These are phyloP conservation scores for Beauveria varroae DNA, from an alignment of 2,329 filamentous ascomycete genomes.

Conservation along the genomic window DNA sequence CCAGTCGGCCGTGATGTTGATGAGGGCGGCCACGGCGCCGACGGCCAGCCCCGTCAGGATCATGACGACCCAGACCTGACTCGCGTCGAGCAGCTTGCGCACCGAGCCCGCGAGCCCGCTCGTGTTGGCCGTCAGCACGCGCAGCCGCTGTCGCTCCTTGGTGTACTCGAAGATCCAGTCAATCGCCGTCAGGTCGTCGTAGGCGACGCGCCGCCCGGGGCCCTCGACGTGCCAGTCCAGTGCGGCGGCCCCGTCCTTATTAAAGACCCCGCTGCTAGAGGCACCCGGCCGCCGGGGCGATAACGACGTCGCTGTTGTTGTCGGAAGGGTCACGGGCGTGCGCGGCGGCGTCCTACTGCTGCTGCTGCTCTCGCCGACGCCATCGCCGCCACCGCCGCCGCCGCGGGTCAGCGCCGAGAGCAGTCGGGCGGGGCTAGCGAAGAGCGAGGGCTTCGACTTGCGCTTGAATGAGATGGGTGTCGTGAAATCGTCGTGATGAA, in stretches of 20 bases:
- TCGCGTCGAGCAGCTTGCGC: constrained; percentile 69
- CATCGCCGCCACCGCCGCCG: constrained; percentile 15
- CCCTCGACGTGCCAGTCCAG: constrained; percentile 87
- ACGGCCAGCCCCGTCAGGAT: constrained; percentile 79
- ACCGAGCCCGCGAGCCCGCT: constrained; percentile 66
- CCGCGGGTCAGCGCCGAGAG: constrained; percentile 40
- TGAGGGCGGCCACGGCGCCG: constrained; percentile 76
- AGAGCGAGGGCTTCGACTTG: constrained; percentile 46
- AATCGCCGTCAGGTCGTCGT: constrained; percentile 94
- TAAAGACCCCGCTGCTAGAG: neutral
- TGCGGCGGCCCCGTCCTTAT: constrained; percentile 32
- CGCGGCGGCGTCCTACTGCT: constrained; percentile 16
- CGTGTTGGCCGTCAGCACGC: constrained; percentile 63
- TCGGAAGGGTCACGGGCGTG: neutral
- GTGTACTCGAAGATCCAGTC: constrained; percentile 99
- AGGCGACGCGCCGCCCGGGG: constrained; percentile 81
- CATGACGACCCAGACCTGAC: constrained; percentile 86
- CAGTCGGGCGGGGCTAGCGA: constrained; percentile 40
- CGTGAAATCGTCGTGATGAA: constrained; percentile 37
- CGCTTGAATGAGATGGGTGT: constrained; percentile 64
- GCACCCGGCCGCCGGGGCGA: neutral
- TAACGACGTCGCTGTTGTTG: neutral
- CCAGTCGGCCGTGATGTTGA: constrained; percentile 90
- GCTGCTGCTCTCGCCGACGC: neutral
- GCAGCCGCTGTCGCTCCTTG: constrained; percentile 82